Evolutionary conservation across 169 alveolate genomes (phyloP).

Genomic region (Plasmodium yoelii): DNA sequence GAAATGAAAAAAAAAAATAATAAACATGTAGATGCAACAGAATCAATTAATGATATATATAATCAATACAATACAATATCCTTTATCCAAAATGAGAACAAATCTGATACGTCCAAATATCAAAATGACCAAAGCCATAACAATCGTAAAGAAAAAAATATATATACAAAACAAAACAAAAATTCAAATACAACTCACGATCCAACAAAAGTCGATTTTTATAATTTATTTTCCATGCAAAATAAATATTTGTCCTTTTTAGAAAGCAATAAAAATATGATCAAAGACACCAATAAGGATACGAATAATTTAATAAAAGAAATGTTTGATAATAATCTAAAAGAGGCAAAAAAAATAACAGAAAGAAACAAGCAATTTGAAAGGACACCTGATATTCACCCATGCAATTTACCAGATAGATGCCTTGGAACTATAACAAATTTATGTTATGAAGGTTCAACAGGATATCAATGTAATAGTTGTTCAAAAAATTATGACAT

Average conservation of each 20-base stretch:
- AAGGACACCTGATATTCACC: conserved; percentile 79
- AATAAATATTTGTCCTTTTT: conserved; percentile 1
- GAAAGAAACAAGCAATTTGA: conserved; percentile 67
- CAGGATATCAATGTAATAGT: conserved; percentile 83
- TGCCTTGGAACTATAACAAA: conserved; percentile 79
- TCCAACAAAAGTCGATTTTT: not conserved
- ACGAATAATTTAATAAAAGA: conserved; percentile 11
- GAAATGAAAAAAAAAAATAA: conserved; percentile 2
- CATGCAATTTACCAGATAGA: conserved; percentile 80
- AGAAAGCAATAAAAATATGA: conserved; percentile 7
- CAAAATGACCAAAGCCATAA: not conserved
- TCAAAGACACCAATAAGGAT: not conserved
- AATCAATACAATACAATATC: not conserved
- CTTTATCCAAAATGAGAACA: conserved; percentile 7
- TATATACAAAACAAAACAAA: not conserved
- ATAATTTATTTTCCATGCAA: conserved; percentile 2
- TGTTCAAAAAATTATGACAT: conserved; percentile 81
- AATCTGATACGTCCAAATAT: not conserved
- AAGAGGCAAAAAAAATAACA: conserved; percentile 70
- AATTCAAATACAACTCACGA: not conserved
- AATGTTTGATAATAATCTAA: conserved; percentile 32
- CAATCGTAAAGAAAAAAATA: not conserved
- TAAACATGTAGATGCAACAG: too few species aligned
- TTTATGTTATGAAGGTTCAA: conserved; percentile 81
- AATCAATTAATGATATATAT: not conserved